Evolutionary conservation across 495 filamentous ascomycete species (phyloP).

Genomic region (Daldinia decipiens): DNA sequence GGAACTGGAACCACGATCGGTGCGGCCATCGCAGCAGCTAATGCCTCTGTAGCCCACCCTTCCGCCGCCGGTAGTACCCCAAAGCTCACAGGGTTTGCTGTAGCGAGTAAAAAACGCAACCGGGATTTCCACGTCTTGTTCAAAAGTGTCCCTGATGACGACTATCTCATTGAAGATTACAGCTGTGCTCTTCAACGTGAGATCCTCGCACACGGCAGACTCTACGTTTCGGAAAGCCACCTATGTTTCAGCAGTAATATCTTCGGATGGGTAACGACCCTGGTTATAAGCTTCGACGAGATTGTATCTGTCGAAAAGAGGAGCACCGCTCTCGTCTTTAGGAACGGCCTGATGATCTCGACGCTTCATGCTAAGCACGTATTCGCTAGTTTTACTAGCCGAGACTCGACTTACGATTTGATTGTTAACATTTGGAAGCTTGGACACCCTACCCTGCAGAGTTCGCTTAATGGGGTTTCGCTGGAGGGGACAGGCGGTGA

Average conservation of each 20-base stretch:
- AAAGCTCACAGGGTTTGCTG: conserved; percentile 92
- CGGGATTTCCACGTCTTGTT: conserved; percentile 94
- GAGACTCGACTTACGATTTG: conserved; percentile 96
- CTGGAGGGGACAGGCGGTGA: conserved; percentile 83
- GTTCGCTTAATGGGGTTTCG: conserved; percentile 85
- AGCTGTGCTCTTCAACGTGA: conserved; percentile 95
- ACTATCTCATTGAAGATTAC: conserved; percentile 98
- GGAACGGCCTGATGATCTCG: conserved; percentile 96
- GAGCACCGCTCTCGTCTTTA: conserved; percentile 93
- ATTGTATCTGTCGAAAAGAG: conserved; percentile 97
- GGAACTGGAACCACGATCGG: conserved; percentile 65
- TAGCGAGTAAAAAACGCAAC: conserved; percentile 95
- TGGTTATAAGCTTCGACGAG: conserved; percentile 98
- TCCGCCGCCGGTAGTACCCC: conserved; percentile 66
- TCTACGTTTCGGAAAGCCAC: conserved; percentile 97
- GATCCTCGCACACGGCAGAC: conserved; percentile 90
- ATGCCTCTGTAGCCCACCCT: conserved; percentile 72
- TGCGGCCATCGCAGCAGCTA: conserved; percentile 72
- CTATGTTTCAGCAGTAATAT: conserved; percentile 99
- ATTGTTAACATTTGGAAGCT: conserved; percentile 99
- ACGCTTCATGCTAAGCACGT: conserved; percentile 94
- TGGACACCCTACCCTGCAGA: conserved; percentile 88
- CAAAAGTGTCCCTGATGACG: conserved; percentile 95
- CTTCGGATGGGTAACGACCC: conserved; percentile 94
- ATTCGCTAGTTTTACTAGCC: conserved; percentile 92